A percentile compares a stretch with the other conserved stretches of the same genome.
These are phyloP conservation scores for Fraxinus nigra DNA, from an alignment of 305 asterid genomes.

Conservation along the genomic window DNA sequence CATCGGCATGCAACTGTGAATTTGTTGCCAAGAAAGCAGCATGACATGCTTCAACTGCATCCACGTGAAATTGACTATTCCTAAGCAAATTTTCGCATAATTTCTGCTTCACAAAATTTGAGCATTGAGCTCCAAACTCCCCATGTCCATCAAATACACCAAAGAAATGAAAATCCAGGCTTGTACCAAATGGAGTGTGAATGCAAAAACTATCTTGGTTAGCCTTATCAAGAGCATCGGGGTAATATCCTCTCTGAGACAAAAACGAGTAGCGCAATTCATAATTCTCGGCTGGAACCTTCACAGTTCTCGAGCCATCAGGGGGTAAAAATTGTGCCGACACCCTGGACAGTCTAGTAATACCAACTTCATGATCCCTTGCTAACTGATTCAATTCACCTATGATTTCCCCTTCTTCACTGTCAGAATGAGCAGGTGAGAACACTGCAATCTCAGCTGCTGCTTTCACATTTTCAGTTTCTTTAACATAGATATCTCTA, in stretches of 20 bases:
- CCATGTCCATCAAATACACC: conserved; percentile 99
- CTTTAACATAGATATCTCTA: conserved; percentile 48
- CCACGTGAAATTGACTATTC: conserved; percentile 55
- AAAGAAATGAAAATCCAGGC: conserved; percentile 71
- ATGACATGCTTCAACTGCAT: conserved; percentile 81
- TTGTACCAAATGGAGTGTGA: conserved; percentile 85
- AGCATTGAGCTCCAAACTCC: conserved; percentile 88
- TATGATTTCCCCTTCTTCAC: conserved; percentile 53
- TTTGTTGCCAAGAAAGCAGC: conserved; percentile 76
- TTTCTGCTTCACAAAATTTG: conserved; percentile 76
- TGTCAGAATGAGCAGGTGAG: conserved; percentile 52
- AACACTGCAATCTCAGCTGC: conserved; percentile 54
- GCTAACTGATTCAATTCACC: conserved; percentile 53
- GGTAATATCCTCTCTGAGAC: conserved; percentile 95
- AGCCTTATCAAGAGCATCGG: conserved; percentile 95
- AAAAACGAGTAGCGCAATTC: conserved; percentile 75
- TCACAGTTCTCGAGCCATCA: conserved; percentile 70
- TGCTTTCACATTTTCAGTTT: conserved; percentile 45
- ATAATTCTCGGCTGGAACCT: conserved; percentile 67
- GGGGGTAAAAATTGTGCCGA: conserved; percentile 84
- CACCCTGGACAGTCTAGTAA: conserved; percentile 69
- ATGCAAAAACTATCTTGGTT: conserved; percentile 96
- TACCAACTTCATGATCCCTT: conserved; percentile 72
- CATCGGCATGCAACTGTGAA: conserved; percentile 70
- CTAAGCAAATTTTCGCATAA: conserved; percentile 88